Conservation (phyloP, 108 stramenopile genomes). For the Cyclotella kingstonii region DNA sequence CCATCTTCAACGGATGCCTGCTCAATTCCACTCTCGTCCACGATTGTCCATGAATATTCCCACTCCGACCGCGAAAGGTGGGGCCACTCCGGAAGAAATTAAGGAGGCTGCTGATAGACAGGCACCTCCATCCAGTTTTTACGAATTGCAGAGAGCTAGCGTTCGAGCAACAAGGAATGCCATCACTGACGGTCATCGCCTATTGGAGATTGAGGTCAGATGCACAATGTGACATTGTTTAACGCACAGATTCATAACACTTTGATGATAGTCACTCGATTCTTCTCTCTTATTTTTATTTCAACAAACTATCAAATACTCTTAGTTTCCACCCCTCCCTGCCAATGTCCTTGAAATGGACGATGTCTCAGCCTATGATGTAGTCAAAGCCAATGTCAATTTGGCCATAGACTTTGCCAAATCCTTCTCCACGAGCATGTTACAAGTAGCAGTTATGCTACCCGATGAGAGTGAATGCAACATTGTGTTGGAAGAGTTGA, state of each 20-base stretch:
- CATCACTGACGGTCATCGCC: slow-evolving; percentile 68
- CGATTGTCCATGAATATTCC: slow-evolving; percentile 37
- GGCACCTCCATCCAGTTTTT: slow-evolving; percentile 68
- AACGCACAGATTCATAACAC: neutral
- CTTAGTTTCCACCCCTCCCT: slow-evolving; percentile 81
- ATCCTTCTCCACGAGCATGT: slow-evolving; percentile 55
- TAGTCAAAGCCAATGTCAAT: slow-evolving; percentile 89
- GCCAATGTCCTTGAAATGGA: slow-evolving; percentile 88
- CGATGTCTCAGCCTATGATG: slow-evolving; percentile 89
- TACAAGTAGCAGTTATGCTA: slow-evolving; percentile 68
- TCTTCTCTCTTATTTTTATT: neutral
- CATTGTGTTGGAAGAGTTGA: slow-evolving; percentile 63
- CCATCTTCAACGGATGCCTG: too few species aligned
- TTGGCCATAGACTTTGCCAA: slow-evolving; percentile 86
- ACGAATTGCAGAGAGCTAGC: slow-evolving; percentile 73
- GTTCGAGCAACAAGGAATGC: slow-evolving; percentile 61
- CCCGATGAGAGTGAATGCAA: slow-evolving; percentile 80
- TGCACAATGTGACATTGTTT: neutral
- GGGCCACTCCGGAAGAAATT: slow-evolving; percentile 47
- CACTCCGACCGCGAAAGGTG: slow-evolving; percentile 34
- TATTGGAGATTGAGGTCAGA: slow-evolving; percentile 89
- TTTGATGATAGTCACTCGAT: neutral
- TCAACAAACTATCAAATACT: neutral
- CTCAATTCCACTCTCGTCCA: too few species aligned
- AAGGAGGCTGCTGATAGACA: slow-evolving; percentile 53